Evolutionary conservation across 441 rosid genomes (phyloP), one percentile per base, ranked within the genome.

Genomic region (Adansonia madagascariensis): DNA sequence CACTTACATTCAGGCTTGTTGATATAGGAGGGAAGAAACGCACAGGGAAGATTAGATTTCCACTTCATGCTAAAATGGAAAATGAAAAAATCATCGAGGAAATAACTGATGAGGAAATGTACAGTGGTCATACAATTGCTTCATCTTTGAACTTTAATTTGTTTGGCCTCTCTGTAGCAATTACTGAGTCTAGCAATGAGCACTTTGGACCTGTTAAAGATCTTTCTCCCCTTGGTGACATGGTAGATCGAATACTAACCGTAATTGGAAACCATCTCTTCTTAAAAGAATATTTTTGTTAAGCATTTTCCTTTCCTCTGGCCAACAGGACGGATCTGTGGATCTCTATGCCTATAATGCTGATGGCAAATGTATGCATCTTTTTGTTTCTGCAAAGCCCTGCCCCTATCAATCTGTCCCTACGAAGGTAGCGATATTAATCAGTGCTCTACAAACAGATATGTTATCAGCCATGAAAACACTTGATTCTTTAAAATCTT

Each of bases 171-270:
- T 92, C 95, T 76, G 94, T 87, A 63, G 88, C 98, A 74, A 80
- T 93, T 79, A 76, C 89, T 73, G 88, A 80, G 65, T 77, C 86
- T 77, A 85, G 87, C 79, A 83, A 80, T 74, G 91, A 88, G 82
- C 86, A 79, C 73, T 82, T 87, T 86, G 98, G 97, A 80, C 94
- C 97, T 31, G 84, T 85, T 77, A 89, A 88, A 76, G 93, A 93
- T 87, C 97, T 97, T 82, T 93, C 97, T 77, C 86, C 97, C 69
- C 97, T 97, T 46, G 93, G 94, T 79, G 94, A 97, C 88, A 87
- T 94, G 99, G 99, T 97, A 87, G 50, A 77, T 79, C 73, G 71
- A 46, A 47, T 60, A 24, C 71, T 24, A 64, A 41, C 73, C 61
- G 47, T 41, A 73, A 47, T 15, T 62, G 60, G 46, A 80, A 66